phyloP scores from a whole-genome alignment of 2,329 filamentous ascomycete species.

The Sclerotinia spermophila region DNA sequence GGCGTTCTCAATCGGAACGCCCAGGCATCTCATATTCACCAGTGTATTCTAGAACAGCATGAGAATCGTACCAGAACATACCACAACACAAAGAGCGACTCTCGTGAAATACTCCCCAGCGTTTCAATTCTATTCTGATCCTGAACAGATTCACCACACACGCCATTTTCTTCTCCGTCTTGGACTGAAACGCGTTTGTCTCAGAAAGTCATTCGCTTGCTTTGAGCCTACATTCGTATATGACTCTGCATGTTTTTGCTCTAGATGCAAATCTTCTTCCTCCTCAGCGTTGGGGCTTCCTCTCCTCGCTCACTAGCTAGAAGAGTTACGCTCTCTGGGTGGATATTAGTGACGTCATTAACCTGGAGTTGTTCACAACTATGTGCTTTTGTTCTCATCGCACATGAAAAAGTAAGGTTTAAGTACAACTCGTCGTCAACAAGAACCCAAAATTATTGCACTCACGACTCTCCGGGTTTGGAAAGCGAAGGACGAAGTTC shows the following conservation, averaged over 20 bases:
- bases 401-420: background rate
- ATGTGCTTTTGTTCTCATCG: background rate
- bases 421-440: background rate
- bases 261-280: background rate
- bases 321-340: background rate
- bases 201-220: background rate
- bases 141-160: background rate
- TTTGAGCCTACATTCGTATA: background rate
- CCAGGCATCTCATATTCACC: background rate
- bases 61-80: background rate
- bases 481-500: background rate
- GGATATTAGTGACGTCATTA: background rate
- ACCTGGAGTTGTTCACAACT: background rate
- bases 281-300: background rate
- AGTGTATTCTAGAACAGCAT: background rate
- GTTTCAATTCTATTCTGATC: background rate
- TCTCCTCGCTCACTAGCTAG: background rate
- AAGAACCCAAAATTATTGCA: background rate
- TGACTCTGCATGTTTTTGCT: background rate
- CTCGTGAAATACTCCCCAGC: background rate
- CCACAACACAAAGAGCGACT: background rate
- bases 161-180: background rate
- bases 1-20: background rate
- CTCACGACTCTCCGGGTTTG: background rate
- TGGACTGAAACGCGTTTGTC: background rate